These are phyloP conservation scores for Ganoderma meredithae DNA, from an alignment of 1,284 basidiomycete species.

Conservation along the genomic window DNA sequence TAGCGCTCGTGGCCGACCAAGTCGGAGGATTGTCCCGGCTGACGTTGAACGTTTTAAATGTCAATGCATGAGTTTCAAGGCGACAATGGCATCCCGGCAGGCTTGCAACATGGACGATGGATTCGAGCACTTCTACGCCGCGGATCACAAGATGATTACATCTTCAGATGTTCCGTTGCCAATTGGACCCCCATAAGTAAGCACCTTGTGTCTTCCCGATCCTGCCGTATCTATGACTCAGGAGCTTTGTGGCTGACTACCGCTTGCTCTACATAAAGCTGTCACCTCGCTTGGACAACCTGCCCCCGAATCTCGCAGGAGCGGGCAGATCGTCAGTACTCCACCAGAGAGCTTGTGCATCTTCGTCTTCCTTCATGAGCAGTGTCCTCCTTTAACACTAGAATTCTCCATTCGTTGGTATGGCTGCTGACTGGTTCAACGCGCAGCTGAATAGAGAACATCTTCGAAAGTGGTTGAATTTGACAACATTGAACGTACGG, in stretches of 20 bases:
- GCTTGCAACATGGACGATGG: neutral
- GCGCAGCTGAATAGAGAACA: constrained; percentile 9
- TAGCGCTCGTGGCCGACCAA: neutral
- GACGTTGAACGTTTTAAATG: neutral
- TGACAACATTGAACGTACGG: neutral
- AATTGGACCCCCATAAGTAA: neutral
- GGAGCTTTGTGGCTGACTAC: neutral
- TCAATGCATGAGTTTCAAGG: neutral
- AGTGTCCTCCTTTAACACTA: constrained; percentile 10
- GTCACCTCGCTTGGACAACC: constrained; percentile 1
- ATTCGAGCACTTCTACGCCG: neutral
- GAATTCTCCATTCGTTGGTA: constrained; percentile 16
- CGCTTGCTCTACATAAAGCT: neutral
- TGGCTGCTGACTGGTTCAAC: constrained; percentile 14
- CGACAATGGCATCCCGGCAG: neutral
- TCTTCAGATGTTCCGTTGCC: neutral
- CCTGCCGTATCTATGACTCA: neutral
- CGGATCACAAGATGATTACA: constrained; percentile 5
- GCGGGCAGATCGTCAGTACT: neutral
- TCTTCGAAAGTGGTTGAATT: neutral
- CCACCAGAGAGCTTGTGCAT: neutral
- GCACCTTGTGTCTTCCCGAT: neutral
- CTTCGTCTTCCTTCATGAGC: constrained; percentile 2
- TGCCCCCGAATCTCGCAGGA: neutral
- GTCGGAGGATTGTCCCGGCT: neutral